Evolutionary conservation across 2,329 filamentous ascomycete species (phyloP).

Genomic region (Graphilbum fragrans): DNA sequence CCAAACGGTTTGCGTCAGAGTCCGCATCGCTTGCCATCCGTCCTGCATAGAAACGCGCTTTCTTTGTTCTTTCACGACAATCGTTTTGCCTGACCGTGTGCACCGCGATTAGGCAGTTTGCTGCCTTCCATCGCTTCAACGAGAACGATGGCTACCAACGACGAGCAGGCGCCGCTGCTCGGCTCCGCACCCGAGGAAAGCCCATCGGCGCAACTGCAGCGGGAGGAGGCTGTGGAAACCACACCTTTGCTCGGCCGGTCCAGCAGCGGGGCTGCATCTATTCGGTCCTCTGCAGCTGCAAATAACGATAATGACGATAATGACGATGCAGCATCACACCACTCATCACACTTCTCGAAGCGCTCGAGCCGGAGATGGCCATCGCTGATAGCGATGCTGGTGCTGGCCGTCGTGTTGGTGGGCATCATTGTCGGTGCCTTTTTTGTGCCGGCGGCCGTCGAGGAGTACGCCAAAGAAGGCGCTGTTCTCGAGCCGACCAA

Average conservation of each 20-base stretch:
- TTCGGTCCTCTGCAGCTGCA: constrained; percentile 13
- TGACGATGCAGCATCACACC: constrained; percentile 2
- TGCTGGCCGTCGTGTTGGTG: constrained; percentile 51
- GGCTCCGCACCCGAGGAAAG: constrained; percentile 7
- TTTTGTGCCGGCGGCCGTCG: constrained; percentile 64
- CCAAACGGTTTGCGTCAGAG: no score
- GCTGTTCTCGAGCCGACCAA: constrained; percentile 71
- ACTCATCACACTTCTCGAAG: background rate
- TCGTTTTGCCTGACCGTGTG: no score
- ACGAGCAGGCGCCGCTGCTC: constrained; percentile 30
- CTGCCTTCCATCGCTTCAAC: background rate
- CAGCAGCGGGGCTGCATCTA: constrained; percentile 16
- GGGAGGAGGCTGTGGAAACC: constrained; percentile 23
- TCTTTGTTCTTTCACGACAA: no score
- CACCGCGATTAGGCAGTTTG: no score
- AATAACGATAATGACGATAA: constrained; percentile 3
- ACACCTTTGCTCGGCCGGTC: constrained; percentile 35
- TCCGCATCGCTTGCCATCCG: no score
- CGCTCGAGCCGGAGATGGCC: constrained; percentile 45
- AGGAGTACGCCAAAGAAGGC: constrained; percentile 78
- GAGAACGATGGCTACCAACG: constrained; percentile 32
- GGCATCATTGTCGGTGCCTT: constrained; percentile 69
- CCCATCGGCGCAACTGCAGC: background rate
- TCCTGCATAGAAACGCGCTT: no score
- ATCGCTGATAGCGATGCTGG: constrained; percentile 58